Evolutionary conservation across 2,329 filamentous ascomycete species (phyloP).

Genomic region (Acrocalymma vagum): DNA sequence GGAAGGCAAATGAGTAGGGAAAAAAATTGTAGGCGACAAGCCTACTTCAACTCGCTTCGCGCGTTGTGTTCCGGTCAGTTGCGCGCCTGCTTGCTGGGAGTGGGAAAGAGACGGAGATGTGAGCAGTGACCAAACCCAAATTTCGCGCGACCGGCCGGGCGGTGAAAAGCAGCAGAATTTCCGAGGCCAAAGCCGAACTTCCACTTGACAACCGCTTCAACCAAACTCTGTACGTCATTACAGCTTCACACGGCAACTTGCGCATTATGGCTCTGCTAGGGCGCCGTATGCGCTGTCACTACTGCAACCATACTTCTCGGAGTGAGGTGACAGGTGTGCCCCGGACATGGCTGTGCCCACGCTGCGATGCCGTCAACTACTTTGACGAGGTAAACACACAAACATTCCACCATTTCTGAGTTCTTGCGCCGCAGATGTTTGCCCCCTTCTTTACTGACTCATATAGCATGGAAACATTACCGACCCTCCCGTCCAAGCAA

Average conservation of each 20-base stretch:
- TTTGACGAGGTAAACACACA: slow-evolving; percentile 75
- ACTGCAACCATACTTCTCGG: slow-evolving; percentile 38
- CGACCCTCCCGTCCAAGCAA: slow-evolving; percentile 74
- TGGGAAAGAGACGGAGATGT: no score
- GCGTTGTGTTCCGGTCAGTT: no score
- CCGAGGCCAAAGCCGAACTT: not conserved
- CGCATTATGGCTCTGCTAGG: slow-evolving; percentile 43
- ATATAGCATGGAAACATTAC: slow-evolving; percentile 85
- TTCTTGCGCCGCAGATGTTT: no score
- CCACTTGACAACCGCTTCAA: slow-evolving; percentile 13
- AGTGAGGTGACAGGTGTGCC: slow-evolving; percentile 30
- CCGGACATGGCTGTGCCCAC: slow-evolving; percentile 49
- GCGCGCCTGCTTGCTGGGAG: no score
- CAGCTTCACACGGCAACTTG: slow-evolving; percentile 4
- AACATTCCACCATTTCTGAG: slow-evolving; percentile 4
- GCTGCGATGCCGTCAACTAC: slow-evolving; percentile 88
- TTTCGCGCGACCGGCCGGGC: slow-evolving; percentile 24
- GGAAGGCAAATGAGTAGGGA: no score
- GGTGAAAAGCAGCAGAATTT: slow-evolving; percentile 25
- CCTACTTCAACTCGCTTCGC: no score
- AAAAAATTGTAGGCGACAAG: no score
- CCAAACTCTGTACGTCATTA: no score
- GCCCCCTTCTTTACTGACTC: no score
- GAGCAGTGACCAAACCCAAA: no score
- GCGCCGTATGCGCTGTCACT: slow-evolving; percentile 45